Conservation (phyloP, 371 early-diverging fungal genomes). For the Syncephalis fuscata region DNA sequence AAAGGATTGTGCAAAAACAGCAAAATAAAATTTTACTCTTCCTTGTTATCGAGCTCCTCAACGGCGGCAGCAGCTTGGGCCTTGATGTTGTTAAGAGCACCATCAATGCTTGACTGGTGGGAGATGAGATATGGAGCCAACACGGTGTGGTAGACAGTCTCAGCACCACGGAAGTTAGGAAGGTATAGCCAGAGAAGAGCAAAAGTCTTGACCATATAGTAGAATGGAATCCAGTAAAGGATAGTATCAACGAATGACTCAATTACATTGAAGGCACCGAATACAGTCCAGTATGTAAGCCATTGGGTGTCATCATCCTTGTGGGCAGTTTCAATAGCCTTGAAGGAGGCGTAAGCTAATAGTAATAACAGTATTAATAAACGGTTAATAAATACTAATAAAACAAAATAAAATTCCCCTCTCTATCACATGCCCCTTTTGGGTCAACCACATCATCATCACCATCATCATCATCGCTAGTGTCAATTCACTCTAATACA, state of each 20-base stretch:
- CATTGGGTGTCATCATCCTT: constrained; percentile 81
- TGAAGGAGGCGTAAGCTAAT: constrained; percentile 76
- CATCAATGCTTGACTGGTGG: constrained; percentile 15
- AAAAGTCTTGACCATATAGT: constrained; percentile 78
- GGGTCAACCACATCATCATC: not conserved
- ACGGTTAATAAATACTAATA: not conserved
- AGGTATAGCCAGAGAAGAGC: constrained; percentile 46
- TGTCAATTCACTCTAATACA: not conserved
- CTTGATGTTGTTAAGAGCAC: constrained; percentile 13
- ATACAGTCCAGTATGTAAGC: constrained; percentile 72
- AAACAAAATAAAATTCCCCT: constrained; percentile 1
- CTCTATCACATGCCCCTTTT: not conserved
- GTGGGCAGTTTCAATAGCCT: constrained; percentile 66
- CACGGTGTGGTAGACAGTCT: constrained; percentile 25
- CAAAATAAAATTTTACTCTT: too few relatives aligned
- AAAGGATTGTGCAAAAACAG: too few relatives aligned
- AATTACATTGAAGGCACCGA: constrained; percentile 59
- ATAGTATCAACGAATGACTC: constrained; percentile 78
- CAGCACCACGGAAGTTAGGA: constrained; percentile 27
- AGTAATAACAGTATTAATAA: not conserved
- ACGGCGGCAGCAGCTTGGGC: constrained; percentile 15
- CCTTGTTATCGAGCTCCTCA: constrained; percentile 11
- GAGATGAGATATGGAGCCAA: constrained; percentile 33
- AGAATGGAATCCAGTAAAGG: constrained; percentile 85
- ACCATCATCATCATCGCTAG: not conserved